Evolutionary conservation across 1,139 yeast species (phyloP).

Genomic region (Taphrina sp.): DNA sequence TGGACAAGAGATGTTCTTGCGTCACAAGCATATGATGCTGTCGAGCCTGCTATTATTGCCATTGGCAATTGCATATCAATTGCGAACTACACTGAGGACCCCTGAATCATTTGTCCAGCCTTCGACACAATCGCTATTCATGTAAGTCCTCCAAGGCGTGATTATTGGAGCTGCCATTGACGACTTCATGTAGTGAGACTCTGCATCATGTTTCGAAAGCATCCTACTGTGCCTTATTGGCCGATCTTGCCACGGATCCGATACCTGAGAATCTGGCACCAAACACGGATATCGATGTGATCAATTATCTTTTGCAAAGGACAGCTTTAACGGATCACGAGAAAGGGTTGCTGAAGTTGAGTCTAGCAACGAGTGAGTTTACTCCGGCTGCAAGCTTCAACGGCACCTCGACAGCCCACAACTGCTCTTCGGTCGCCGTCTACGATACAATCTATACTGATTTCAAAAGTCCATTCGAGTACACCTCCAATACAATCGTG

Average conservation of each 20-base stretch:
- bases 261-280: background rate
- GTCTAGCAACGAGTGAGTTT: constrained; percentile 41
- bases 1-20: too few species aligned
- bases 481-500: background rate
- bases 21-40: too few species aligned
- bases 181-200: constrained; percentile 50
- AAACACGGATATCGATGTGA: background rate
- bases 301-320: background rate
- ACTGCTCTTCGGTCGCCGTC: constrained; percentile 47
- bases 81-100: constrained; percentile 10
- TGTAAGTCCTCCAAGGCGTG: too few species aligned
- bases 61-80: constrained; percentile 8
- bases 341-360: constrained; percentile 32
- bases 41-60: background rate
- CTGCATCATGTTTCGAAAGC: constrained; percentile 53
- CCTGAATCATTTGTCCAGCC: constrained; percentile 15
- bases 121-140: constrained; percentile 7
- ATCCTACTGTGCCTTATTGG: constrained; percentile 52
- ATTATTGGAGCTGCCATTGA: too few species aligned
- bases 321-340: constrained; percentile 9
- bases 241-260: constrained; percentile 45
- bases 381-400: constrained; percentile 42
- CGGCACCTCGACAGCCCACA: constrained; percentile 45
- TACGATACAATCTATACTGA: constrained; percentile 35
- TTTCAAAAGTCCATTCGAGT: constrained; percentile 12